Evolutionary conservation across 2,329 filamentous ascomycete species (phyloP), one percentile per base, ranked within the genome.

Genomic region (Ophiostoma populinum): DNA sequence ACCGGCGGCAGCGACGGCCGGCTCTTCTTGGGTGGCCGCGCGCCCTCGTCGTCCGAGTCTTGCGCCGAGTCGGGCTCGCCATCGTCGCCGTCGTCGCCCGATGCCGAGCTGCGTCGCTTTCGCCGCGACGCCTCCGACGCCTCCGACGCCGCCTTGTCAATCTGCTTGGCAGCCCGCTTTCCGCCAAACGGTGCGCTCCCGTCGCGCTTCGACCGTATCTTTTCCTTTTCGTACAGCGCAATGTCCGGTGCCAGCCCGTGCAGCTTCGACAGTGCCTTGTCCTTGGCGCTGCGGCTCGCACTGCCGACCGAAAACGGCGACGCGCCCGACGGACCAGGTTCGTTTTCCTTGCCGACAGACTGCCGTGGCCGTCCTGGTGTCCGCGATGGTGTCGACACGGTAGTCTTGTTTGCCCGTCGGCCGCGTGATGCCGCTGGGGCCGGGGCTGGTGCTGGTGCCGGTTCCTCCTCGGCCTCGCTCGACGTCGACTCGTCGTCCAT

Each of bases 201-300:
- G 33, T 60, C 55, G 43, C 65, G 71, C 41, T 51, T 49, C 6
- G 58, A 55, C 15, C 90, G 74, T 58, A 92, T 94, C 61, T 71
- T 83, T 57, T 98, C 90, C 51, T 90, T 93, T 49, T 95, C 80
- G 49, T 90, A 98, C 21, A 92, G 61, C 2, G 77, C 78, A 48
- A 95, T 85, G 49, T 98, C 90, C 1, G 77, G 70, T 1, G 81
- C 85, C 38, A 87, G 62, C 24, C 71, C 68, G 36, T 90, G 81
- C 7, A 95, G 58, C 43, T 71, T 75, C 22, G 75, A 70, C n/a
- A 78, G 59, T 10, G 90, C 90, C 49, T 80, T 78, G 26, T 79
- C 75, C 52, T 95, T 98, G 11, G 90, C 87, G 47, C 82, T 90
- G 37, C 90, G 76, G 44, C 80, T 81, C 18, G 76, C 75, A 2